Evolutionary conservation across 2,329 filamentous ascomycete species (phyloP), one percentile per base, ranked within the genome.

Genomic region (Torrubiella hemipterigena): DNA sequence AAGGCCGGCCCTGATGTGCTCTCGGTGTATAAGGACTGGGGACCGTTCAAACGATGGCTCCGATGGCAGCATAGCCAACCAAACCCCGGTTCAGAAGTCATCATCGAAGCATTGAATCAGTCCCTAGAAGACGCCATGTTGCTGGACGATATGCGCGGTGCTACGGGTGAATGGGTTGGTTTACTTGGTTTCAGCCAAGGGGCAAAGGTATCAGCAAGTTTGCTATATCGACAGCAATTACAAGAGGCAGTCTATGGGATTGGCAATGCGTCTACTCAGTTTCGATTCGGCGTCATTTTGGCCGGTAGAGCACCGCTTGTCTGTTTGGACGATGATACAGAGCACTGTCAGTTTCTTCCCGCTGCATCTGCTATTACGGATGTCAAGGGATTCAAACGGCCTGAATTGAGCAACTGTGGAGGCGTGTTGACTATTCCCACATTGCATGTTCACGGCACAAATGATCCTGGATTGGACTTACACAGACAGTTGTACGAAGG

Each of bases 131-230:
- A 38, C 6, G 61, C 63, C 18, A 70, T 73, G 58, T 51, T 52
- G 9, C 53, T 47, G 5, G 68, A 74, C 44, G 55, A 69, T 43
- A 20, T 27, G 6, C 27, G 22, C 4, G 40, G 34, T 10, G 67
- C 54, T 2, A 63, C 55, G 0, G 71, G 72, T 0, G 51, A 58
- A 6, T 73, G 67, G 59, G 65, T 74, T 6, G 73, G 53, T 0
- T 32, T 77, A 7, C 40, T 77, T 33, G 73, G 73, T 0, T 78
- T 78, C 51, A 75, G 69, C 42, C 73, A 77, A 45, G 73, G 73
- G 29, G 70, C 69, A 8, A 73, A 70, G 50, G 36, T 75, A 5
- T 61, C 60, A 4, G 67, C 64, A 2, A 73, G 69, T 37, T 24
- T 77, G 34, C 50, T 77, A 15, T 62, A 62, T 33, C 52, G 60